These are phyloP conservation scores for Punica granatum DNA, from an alignment of 345 rosid genomes.

Conservation along the genomic window DNA sequence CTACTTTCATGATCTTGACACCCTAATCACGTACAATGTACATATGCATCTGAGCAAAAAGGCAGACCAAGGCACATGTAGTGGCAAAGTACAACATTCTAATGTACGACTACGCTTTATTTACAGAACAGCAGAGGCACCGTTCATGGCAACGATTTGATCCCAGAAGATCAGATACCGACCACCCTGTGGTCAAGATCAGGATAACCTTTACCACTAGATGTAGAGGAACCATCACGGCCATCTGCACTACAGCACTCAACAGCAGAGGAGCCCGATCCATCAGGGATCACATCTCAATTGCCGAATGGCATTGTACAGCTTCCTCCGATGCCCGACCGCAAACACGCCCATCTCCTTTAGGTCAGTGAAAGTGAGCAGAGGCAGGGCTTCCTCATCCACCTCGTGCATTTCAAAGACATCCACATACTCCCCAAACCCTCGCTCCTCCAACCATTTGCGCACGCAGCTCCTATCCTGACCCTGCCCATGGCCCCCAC, in stretches of 20 bases:
- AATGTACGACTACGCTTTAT: background rate
- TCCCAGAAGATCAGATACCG: background rate
- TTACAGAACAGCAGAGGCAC: background rate
- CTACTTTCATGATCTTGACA: too few relatives aligned
- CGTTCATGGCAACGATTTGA: too few relatives aligned
- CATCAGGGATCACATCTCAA: constrained; percentile 20
- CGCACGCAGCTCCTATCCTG: constrained; percentile 17
- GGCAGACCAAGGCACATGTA: background rate
- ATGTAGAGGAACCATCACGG: background rate
- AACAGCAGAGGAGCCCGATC: background rate
- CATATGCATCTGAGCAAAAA: background rate
- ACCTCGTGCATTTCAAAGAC: constrained; percentile 48
- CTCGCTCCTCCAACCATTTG: constrained; percentile 43
- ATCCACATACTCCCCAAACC: constrained; percentile 41
- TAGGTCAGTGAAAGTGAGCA: constrained; percentile 52
- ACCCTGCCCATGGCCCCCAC: constrained; percentile 8
- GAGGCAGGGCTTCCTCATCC: constrained; percentile 41
- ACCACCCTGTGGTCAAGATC: background rate
- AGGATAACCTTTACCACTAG: background rate
- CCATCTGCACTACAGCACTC: background rate
- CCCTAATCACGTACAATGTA: background rate
- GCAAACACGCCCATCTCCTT: constrained; percentile 54
- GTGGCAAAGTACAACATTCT: too few relatives aligned
- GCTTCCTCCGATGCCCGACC: constrained; percentile 51
- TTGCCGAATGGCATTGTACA: constrained; percentile 40